Base-by-base conservation (phyloP, 1,284 basidiomycete species). In the Melampsora americana region DNA sequence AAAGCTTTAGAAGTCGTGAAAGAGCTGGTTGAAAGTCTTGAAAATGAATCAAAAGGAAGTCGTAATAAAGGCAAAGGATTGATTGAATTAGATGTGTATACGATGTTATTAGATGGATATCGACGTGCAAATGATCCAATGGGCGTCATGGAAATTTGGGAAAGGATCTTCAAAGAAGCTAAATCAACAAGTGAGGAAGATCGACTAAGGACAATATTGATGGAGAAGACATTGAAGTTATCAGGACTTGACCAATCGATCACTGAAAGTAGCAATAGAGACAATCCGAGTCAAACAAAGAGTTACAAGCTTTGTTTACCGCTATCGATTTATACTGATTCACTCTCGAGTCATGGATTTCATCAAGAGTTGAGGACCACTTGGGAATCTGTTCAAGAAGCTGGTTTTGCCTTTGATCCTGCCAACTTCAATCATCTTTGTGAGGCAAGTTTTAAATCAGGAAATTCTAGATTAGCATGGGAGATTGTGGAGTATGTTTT, bases 361-460 rank as follows among this genome's bases (percentile, higher is more conserved):
- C 89, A 92, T 80, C 78, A 82, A 9, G 87, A 89, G 74, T 87
- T 96, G 53, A 87, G 89, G 23, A 81, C 83, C 14, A 85, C 87
- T 0, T 98, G 95, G 95, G 83, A 85, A 20, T 81, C 84, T 39
- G 87, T 92, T 65, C 86, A 88, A 78, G 79, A 84, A 6, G 83
- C 86, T n/a, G 92, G 92, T 1, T 91, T 95, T 79, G 86, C 86
- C 2, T 93, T 95, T 81, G 93, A 97, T 81, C 87, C 91, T 14
- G 89, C 91, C 80, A 98, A 97, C 83, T 99, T 93, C 91, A 98
- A 97, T 81, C 89, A 92, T 80, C 86, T 95, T 30, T 87, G 86
- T 30, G 85, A 89, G 3, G 90, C 90, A 16, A 86, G 95, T 44
- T 86, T 93, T 39, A 88, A 90, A 44, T 91, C 62, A 59, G 71